Evolutionary conservation across 2,329 filamentous ascomycete species (phyloP), one percentile per base, ranked within the genome.

Genomic region (Anisogramma anomala): DNA sequence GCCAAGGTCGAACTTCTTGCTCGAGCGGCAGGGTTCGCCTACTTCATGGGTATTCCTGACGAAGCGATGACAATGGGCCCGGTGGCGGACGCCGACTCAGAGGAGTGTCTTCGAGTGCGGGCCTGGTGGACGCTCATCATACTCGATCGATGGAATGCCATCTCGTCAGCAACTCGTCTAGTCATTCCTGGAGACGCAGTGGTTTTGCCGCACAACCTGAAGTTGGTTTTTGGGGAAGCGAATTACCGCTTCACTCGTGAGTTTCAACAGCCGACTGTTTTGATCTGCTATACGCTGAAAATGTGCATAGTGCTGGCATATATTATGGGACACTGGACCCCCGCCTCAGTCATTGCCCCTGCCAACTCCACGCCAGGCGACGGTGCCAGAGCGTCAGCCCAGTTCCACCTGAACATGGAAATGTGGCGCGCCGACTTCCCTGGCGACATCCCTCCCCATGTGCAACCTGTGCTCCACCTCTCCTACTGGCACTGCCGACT

Each of bases 121-220:
- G 71, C 79, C 14, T 86, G 82, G 82, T 84, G 79, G 77, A 74
- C 76, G 11, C 62, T 86, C 25, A 71, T 84, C 33, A 69, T 82
- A 48, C 70, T 86, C 48, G 82, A 86, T 52, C 72, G 80, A 13
- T 86, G 79, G 79, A 76, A 84, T 54, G 77, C 82, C 3, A 70
- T 77, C n/a, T 77, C 75, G 17, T 79, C 72, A 4, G 75, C 73
- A 10, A 75, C 70, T 46, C 75, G 79, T 3, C 52, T 75, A 10
- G 66, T 79, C 43, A 75, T 86, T 43, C 74, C 73, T 2, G 73
- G 82, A 49, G 69, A 72, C 46, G 74, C 68, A 39, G 68, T 78
- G 6, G 69, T 81, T 11, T 61, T 81, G 18, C 63, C 72, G 5
- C 68, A 71, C 1, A 74, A 76, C 34, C 68, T 86, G 43, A 69